Conservation (phyloP, 768 basidiomycete species). For the Xerocomellus chrysenteron region DNA sequence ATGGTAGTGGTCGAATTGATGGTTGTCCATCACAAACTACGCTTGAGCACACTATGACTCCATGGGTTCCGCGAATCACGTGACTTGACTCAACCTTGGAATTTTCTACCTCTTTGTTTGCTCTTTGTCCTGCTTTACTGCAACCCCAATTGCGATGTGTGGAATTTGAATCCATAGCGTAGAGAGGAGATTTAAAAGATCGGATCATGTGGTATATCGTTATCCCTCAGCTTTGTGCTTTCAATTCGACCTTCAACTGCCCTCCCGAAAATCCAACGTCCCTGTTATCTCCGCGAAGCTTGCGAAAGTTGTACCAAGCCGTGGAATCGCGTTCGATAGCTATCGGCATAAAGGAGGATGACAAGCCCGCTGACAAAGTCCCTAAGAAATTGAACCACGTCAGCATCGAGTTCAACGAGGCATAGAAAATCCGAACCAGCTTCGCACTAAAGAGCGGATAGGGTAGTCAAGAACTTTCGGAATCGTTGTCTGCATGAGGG, state of each 20-base stretch:
- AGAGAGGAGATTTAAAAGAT: conserved; percentile 10
- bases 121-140: no score
- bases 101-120: neutral
- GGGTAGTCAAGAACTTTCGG: conserved; percentile 88
- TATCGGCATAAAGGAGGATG: conserved; percentile 48
- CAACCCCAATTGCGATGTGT: neutral
- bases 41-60: neutral
- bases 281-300: conserved; percentile 33
- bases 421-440: conserved; percentile 56
- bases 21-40: neutral
- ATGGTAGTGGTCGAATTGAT: neutral
- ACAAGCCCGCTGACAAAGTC: conserved; percentile 52
- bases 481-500: conserved; percentile 78
- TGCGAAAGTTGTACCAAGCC: conserved; percentile 39
- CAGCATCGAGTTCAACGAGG: neutral
- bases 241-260: neutral
- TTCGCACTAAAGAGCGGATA: conserved; percentile 64
- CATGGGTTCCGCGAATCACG: conserved; percentile 13
- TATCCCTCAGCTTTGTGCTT: neutral
- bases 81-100: conserved; percentile 1
- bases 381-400: conserved; percentile 32
- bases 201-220: conserved; percentile 20
- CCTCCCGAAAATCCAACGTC: neutral
- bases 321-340: conserved; percentile 43
- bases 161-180: conserved; percentile 8